Base-by-base conservation (phyloP, 495 filamentous ascomycete species). In the Bombardia bombarda region DNA sequence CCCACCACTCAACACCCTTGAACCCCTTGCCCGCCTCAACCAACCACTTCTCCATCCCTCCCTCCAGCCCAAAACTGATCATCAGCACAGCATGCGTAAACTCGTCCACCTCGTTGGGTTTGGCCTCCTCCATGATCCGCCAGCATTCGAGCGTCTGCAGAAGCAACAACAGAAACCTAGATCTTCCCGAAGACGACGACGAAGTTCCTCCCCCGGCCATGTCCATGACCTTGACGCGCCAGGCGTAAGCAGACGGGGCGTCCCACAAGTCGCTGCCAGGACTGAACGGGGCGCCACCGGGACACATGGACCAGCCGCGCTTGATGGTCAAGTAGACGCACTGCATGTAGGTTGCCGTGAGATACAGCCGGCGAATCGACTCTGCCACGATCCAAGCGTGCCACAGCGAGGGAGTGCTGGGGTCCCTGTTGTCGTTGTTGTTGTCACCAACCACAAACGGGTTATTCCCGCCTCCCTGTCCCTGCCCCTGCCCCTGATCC, bases 331-430 rank as follows among this genome's bases (percentile, higher is more conserved):
- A 24, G 39, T 65, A 68, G 1, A 51, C 51, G 18, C 46, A 43
- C 34, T 52, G 53, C 26, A 57, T 31, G 32, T 42, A 46, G 10
- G 26, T 49, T 0, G 55, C 50, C 7, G 55, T 37, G 18, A 58
- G 36, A 42, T 56, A 66, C 19, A 50, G 53, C 21, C 65, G 55
- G 13, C 65, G 52, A 10, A 57, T 51, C 16, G 57, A 63, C 52
- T 68, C 65, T 3, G 61, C 43, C 0, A 59, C 28, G 20, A 69
- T 57, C 46, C 63, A 69, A 1, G 66, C 61, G 8, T 56, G 62
- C 49, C 58, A 67, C 16, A 47, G 33, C 18, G 32, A 33, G 8
- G 38, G 16, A 4, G 4, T 12, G 16, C 3, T 14, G 10, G 9
- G 23, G 7, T 17, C n/a, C n/a, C n/a, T 30, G 9, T 38, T 19